Evolutionary conservation across 2,329 filamentous ascomycete genomes (phyloP), one percentile per base, ranked within the genome.

Genomic region (Lachnellula arida): DNA sequence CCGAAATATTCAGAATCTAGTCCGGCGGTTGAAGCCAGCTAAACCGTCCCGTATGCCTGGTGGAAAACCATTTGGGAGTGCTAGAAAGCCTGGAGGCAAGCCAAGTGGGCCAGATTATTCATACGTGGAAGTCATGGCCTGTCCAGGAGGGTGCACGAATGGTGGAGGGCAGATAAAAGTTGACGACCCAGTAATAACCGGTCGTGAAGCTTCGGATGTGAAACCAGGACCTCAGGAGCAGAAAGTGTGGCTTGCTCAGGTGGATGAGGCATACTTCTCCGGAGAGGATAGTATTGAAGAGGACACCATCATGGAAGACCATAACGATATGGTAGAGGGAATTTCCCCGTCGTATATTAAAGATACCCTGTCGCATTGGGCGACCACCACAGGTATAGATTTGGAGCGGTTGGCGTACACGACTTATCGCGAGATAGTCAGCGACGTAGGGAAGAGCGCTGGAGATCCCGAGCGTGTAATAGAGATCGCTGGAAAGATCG

Each of bases 81-180:
- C 75, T 44, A 79, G 80, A 56, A 80, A 77, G 59, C 77, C 76
- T 5, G 75, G 71, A 15, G 81, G 75, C 6, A 81, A 81, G 64
- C 52, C 71, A 17, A 70, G 72, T 17, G 72, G 74, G 5, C 73
- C 81, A 6, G 90, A 96, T 37, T 92, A 92, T 70, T 81, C 88
- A n/a, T 97, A 96, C 72, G 89, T 97, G 28, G 94, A 99, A 74
- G 94, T 99, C 56, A 99, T 99, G 94, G 94, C 94, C 14, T 99
- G 94, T 72, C 94, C 94, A 0, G 94, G 94, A n/a, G 94, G 94
- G 3, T 99, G 94, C 75, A 99, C 94, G 53, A 99, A 99, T 66
- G 94, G 94, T 2, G 94, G 94, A 39, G 94, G 94, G 0, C 94
- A 99, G 75, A 86, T 99, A 70, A 96, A 96, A 69, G 83, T 90